Conservation (phyloP, 192 early-diverging fungal genomes). For the Umbelopsis sp. region DNA sequence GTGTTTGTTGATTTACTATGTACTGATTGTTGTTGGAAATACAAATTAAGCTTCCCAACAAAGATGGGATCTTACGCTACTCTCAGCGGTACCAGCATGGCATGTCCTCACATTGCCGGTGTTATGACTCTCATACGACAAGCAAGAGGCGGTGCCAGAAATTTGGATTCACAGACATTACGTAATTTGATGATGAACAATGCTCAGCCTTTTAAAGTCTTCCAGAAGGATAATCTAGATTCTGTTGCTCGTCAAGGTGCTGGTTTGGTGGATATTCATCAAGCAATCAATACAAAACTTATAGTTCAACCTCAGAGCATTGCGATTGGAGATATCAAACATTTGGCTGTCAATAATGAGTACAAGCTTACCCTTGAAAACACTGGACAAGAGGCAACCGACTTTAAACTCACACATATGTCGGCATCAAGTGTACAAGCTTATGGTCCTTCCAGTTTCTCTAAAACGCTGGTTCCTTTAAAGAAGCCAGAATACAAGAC, state of each 20-base stretch:
- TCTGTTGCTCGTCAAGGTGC: constrained; percentile 68
- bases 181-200: constrained; percentile 53
- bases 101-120: constrained; percentile 75
- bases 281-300: constrained; percentile 56
- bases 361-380: constrained; percentile 48
- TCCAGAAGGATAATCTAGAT: constrained; percentile 44
- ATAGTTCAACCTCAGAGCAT: constrained; percentile 57
- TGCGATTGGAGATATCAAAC: constrained; percentile 53
- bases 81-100: constrained; percentile 80
- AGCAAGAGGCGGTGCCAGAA: constrained; percentile 37
- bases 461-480: constrained; percentile 21
- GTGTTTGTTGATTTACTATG: constrained; percentile 23
- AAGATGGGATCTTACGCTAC: constrained; percentile 34
- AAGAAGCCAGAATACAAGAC: constrained; percentile 19
- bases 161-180: constrained; percentile 9
- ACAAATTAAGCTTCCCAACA: constrained; percentile 29
- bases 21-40: background rate
- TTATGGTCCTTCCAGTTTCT: constrained; percentile 25
- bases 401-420: constrained; percentile 42
- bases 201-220: constrained; percentile 45
- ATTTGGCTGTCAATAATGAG: constrained; percentile 30
- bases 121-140: constrained; percentile 66
- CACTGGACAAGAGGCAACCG: constrained; percentile 26
- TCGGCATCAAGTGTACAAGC: constrained; percentile 45
- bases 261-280: constrained; percentile 74